phyloP scores from a whole-genome alignment of 768 basidiomycete genomes.

The Hypholoma sublateritium region DNA sequence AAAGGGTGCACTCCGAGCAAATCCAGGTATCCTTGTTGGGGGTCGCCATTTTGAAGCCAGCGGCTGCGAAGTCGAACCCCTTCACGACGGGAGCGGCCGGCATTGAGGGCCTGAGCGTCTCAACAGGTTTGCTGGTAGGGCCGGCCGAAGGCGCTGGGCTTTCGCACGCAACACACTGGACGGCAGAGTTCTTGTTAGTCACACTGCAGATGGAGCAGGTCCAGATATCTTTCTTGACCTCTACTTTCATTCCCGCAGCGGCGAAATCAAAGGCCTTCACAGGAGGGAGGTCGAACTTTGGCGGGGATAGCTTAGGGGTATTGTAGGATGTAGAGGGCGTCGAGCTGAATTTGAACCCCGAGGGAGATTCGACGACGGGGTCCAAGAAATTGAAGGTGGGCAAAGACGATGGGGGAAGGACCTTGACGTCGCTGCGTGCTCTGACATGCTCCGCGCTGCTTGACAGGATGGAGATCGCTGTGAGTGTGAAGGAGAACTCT shows the following conservation, averaged over 20 bases:
- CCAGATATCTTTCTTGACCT: conserved; percentile 42
- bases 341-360: conserved; percentile 6
- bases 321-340: background rate
- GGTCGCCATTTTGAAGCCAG: conserved; percentile 51
- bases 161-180: conserved; percentile 55
- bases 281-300: conserved; percentile 10
- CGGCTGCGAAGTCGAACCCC: conserved; percentile 62
- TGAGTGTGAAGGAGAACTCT: conserved; percentile 32
- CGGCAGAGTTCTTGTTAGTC: conserved; percentile 41
- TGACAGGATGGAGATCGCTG: conserved; percentile 19
- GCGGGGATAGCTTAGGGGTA: conserved; percentile 11
- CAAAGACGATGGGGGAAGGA: conserved; percentile 39
- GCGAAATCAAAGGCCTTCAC: conserved; percentile 56
- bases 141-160: background rate
- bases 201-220: conserved; percentile 53
- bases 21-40: conserved; percentile 44
- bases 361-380: background rate
- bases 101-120: background rate
- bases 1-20: conserved; percentile 53
- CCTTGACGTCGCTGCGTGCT: conserved; percentile 37
- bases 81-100: conserved; percentile 15
- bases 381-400: conserved; percentile 41
- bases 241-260: conserved; percentile 55
- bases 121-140: background rate
- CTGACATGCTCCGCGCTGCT: conserved; percentile 24